Conservation (phyloP, 805 yeast species). For the Metschnikowia amazonensis region DNA sequence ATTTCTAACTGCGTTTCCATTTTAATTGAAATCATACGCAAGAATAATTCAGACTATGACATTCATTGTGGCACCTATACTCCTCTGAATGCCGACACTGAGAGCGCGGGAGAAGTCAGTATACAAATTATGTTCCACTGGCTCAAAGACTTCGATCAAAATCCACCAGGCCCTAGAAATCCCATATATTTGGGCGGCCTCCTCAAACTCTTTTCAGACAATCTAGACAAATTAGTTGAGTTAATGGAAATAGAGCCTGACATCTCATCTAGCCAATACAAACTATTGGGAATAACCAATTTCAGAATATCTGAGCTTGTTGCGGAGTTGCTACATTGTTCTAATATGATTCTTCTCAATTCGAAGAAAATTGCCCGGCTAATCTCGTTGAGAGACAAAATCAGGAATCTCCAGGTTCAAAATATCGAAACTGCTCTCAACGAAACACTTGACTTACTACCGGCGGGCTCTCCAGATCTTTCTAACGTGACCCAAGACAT, state of each 20-base stretch:
- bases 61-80: constrained; percentile 78
- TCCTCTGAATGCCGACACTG: constrained; percentile 41
- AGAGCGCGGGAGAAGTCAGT: constrained; percentile 36
- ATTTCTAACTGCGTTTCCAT: constrained; percentile 93
- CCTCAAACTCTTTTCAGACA: constrained; percentile 70
- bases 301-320: constrained; percentile 88
- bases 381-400: constrained; percentile 63
- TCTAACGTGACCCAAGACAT: background rate
- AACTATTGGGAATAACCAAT: constrained; percentile 83
- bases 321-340: constrained; percentile 93
- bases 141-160: constrained; percentile 59
- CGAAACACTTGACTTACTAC: constrained; percentile 20
- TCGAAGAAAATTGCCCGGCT: constrained; percentile 68
- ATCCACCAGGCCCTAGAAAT: constrained; percentile 90
- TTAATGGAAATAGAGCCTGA: constrained; percentile 46
- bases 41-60: constrained; percentile 95
- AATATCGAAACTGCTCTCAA: constrained; percentile 43
- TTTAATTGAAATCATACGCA: constrained; percentile 88
- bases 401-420: constrained; percentile 43
- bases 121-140: constrained; percentile 41
- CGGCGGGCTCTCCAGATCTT: background rate
- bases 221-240: constrained; percentile 58
- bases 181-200: constrained; percentile 89
- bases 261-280: constrained; percentile 16
- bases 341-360: constrained; percentile 92